Conservation (phyloP, 768 basidiomycete genomes). For the Harrya chromipes region DNA sequence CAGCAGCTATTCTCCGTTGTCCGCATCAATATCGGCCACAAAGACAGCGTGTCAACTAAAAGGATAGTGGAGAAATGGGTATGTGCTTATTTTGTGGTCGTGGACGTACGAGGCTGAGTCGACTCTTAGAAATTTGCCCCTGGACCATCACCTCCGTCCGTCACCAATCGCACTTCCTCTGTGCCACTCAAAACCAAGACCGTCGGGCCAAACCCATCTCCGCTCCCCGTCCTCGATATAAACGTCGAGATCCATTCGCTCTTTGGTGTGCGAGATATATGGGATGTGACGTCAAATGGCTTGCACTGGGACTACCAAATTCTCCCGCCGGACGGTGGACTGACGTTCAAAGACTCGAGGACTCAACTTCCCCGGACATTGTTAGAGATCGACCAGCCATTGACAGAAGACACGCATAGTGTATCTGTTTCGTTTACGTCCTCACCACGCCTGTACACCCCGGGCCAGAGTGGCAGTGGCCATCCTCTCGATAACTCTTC, state of each 20-base stretch:
- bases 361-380: not conserved
- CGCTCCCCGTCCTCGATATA: not conserved
- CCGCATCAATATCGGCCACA: not conserved
- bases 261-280: not conserved
- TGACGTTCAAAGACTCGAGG: not conserved
- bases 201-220: not conserved
- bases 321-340: not conserved
- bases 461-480: not conserved
- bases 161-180: not conserved
- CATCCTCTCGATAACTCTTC: not conserved
- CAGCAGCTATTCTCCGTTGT: not conserved
- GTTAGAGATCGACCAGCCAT: not conserved
- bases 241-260: not conserved
- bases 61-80: not conserved
- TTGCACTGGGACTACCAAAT: no score
- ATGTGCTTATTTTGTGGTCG: not conserved
- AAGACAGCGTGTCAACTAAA: not conserved
- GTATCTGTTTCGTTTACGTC: not conserved
- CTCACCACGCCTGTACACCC: not conserved
- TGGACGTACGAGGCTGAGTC: no score
- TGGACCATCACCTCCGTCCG: not conserved
- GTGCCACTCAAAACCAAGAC: not conserved
- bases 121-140: no score
- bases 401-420: not conserved
- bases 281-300: no score